Evolutionary conservation across 78 protist genomes (phyloP).

Genomic region (Chrysochromulina tobinii): DNA sequence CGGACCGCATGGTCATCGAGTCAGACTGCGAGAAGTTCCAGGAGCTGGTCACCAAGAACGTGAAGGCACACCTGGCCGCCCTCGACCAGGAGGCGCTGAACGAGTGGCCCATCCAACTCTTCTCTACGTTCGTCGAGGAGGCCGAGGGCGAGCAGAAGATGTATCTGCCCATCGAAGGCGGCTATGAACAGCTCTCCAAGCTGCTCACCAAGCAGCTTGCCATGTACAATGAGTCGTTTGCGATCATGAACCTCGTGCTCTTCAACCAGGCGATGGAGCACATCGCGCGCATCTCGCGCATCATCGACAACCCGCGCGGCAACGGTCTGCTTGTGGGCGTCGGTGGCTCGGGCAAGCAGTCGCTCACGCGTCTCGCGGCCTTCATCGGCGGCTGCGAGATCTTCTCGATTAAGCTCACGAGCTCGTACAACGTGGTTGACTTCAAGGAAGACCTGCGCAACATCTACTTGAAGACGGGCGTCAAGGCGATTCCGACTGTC

Average conservation of each 20-base stretch:
- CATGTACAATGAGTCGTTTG: constrained; percentile 63
- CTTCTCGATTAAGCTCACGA: constrained; percentile 56
- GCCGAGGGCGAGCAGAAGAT: constrained; percentile 25
- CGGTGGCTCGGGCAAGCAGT: constrained; percentile 78
- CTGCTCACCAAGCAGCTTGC: constrained; percentile 22
- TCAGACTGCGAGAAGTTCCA: constrained; percentile 49
- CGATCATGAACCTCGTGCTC: constrained; percentile 76
- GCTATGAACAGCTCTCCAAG: background rate
- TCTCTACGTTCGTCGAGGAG: constrained; percentile 38
- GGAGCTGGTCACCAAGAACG: constrained; percentile 38
- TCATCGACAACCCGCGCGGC: constrained; percentile 67
- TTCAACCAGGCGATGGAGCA: constrained; percentile 80
- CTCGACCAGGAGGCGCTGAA: constrained; percentile 2
- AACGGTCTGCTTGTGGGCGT: constrained; percentile 81
- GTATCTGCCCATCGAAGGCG: background rate
- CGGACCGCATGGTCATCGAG: constrained; percentile 65
- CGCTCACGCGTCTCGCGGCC: constrained; percentile 67
- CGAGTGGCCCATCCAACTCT: constrained; percentile 40
- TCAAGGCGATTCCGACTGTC: constrained; percentile 3
- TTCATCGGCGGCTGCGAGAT: constrained; percentile 59
- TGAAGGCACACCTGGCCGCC: constrained; percentile 32
- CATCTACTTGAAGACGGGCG: constrained; percentile 51
- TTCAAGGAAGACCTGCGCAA: constrained; percentile 39
- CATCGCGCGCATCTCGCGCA: constrained; percentile 70
- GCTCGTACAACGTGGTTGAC: constrained; percentile 36